Base-by-base conservation (phyloP, 2,329 filamentous ascomycete genomes). In the Cladophialophora exuberans region DNA sequence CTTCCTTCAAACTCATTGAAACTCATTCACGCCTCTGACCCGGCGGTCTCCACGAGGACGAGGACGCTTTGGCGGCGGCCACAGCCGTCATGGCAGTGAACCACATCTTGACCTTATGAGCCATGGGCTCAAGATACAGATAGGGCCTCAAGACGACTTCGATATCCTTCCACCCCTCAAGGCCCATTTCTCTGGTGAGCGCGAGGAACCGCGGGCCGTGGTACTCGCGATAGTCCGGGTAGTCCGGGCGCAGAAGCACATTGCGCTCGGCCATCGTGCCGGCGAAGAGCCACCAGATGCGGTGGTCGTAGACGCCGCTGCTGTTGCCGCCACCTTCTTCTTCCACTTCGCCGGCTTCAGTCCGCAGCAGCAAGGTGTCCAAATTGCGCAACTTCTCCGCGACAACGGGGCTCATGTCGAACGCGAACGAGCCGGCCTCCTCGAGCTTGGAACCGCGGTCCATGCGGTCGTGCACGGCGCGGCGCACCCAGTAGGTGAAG, bases 401-500 rank as follows among this genome's bases (percentile, higher is more conserved):
- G 15, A 52, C 18, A 18, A 25, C 20, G 44, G 10, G 31, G 11
- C 44, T 47, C 44, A 47, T 47, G 44, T 52, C 48, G 15, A 42
- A 42, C 17, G 48, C 48, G 25, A 23, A 52, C 10, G 33, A 42
- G 9, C 48, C 48, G 5, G 38, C 39, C n/a, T 44, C 35, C 20
- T 38, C 33, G 11, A 52, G 35, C 28, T 44, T 52, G 9, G 33
- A 42, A 2, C 48, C 48, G 25, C 26, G 26, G n/a, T 39, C 48
- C 36, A 52, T 22, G 9, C 36, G 15, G 15, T 52, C 48, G 38
- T 52, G 48, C 26, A 36, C 48, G 13, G 39, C 48, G 5, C 48
- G 39, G 9, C 48, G 48, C 25, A 52, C 48, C 48, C 48, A 52
- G 13, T 52, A 52, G n/a, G 36, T 4, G 17, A 38, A 26, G 9